Percentiles rank a stretch among this genome's conserved stretches.
phyloP scores from a whole-genome alignment of 305 asterid species.

The Fraxinus baroniana region DNA sequence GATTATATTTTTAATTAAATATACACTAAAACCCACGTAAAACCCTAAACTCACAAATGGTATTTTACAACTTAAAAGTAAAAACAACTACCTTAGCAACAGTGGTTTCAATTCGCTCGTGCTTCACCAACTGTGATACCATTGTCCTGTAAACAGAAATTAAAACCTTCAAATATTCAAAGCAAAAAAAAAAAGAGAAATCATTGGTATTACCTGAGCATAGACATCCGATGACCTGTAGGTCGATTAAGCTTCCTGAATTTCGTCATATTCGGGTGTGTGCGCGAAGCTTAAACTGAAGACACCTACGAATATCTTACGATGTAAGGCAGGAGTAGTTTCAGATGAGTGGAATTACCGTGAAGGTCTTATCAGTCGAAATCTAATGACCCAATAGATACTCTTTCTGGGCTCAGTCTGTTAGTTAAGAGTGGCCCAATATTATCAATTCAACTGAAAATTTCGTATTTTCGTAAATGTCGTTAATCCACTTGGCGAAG shows the following conservation, averaged over 20 bases:
- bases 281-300: slow-evolving; percentile 6
- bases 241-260: slow-evolving; percentile 81
- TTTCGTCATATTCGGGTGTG: slow-evolving; percentile 50
- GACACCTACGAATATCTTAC: slow-evolving; percentile 11
- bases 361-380: background rate
- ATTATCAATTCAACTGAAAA: too few relatives aligned
- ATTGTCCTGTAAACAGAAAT: slow-evolving; percentile 50
- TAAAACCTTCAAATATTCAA: background rate
- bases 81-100: slow-evolving; percentile 65
- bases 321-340: background rate
- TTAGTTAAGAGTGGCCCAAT: background rate
- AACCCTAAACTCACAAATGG: slow-evolving; percentile 17
- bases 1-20: background rate
- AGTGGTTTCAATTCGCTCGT: slow-evolving; percentile 92
- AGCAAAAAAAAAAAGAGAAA: background rate
- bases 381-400: background rate
- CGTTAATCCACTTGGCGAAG: too few relatives aligned
- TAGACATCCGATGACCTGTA: slow-evolving; percentile 73
- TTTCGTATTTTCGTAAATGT: too few relatives aligned
- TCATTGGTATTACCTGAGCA: slow-evolving; percentile 55
- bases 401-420: background rate
- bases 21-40: slow-evolving; percentile 14
- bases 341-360: background rate
- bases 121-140: slow-evolving; percentile 93
- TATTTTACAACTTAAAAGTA: background rate